Conservation (phyloP, 192 early-diverging fungal genomes). For the Linnemannia schmuckeri region DNA sequence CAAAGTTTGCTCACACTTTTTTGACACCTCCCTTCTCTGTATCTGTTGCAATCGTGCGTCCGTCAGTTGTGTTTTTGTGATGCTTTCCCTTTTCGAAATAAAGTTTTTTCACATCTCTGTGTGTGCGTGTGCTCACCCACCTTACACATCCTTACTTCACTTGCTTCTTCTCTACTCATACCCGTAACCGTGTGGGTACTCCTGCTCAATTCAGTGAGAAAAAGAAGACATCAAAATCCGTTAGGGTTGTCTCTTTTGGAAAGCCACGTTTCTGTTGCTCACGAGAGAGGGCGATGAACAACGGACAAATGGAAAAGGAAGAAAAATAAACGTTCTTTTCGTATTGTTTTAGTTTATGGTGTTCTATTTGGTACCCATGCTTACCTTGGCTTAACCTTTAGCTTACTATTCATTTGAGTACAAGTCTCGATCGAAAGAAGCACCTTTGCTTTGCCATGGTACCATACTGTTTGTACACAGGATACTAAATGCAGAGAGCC, state of each 20-base stretch:
- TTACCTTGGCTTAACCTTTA: neutral
- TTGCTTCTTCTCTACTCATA: neutral
- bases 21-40: neutral
- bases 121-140: neutral
- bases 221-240: neutral
- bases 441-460: too few species aligned
- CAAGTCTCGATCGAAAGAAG: too few species aligned
- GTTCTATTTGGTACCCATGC: neutral
- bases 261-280: conserved; percentile 17
- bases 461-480: too few species aligned
- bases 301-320: neutral
- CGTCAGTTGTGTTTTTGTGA: neutral
- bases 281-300: neutral
- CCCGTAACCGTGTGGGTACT: neutral
- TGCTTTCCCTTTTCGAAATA: conserved; percentile 2
- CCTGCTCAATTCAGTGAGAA: neutral
- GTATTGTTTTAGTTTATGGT: neutral
- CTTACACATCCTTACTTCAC: neutral
- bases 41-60: neutral
- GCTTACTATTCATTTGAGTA: neutral
- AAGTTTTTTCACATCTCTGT: neutral
- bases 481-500: neutral
- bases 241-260: conserved; percentile 2
- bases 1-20: neutral
- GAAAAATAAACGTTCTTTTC: neutral